Evolutionary conservation across 176 grass and related monocot genomes (phyloP), one percentile per base, ranked within the genome.

Genomic region (Aegilops sharonensis): DNA sequence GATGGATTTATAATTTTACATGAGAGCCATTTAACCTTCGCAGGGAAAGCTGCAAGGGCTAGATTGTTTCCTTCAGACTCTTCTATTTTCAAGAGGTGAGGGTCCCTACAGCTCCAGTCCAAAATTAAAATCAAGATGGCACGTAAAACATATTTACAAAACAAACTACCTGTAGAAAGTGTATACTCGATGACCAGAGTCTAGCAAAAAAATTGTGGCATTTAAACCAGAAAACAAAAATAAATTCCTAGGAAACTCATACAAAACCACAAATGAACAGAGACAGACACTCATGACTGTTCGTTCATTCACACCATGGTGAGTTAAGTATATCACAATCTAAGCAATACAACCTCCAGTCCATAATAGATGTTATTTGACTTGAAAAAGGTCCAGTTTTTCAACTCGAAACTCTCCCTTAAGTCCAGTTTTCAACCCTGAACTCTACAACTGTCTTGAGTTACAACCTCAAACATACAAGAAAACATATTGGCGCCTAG

Each of bases 181-280:
- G 64, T 57, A 71, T 14, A 39, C 2, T 83, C n/a, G 20, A 20
- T 9, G 36, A 20, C 60, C 20, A 83, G 24, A 83, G 40, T 83
- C 48, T 59, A 72, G 48, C 13, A 20, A 40, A 25, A 72, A 15
- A 36, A 56, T 40, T 10, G 36, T 60, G 59, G 47, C 43, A 12
- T 80, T 27, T 59, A 59, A 35, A 57, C 30, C 30, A 71, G 20
- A 57, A 81, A 81, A 81, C 12, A 34, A 79, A 54, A 50, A 13
- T 56, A 68, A 8, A 54, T 18, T 54, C 50, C 9, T 66, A 20
- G 15, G 20, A 21, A 82, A 57, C 21, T 54, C 9, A 21, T 17
- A 43, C n/a, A 40, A 80, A 82, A 71, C 11, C 47, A 67, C 21
- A 82, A 82, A 69, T 24, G 47, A 82, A 82, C 45, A 68, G 30